A percentile compares a stretch with the other conserved stretches of the same genome.
Evolutionary conservation across 257 asterid genomes (phyloP).

Genomic region (Plectranthus barbatus): DNA sequence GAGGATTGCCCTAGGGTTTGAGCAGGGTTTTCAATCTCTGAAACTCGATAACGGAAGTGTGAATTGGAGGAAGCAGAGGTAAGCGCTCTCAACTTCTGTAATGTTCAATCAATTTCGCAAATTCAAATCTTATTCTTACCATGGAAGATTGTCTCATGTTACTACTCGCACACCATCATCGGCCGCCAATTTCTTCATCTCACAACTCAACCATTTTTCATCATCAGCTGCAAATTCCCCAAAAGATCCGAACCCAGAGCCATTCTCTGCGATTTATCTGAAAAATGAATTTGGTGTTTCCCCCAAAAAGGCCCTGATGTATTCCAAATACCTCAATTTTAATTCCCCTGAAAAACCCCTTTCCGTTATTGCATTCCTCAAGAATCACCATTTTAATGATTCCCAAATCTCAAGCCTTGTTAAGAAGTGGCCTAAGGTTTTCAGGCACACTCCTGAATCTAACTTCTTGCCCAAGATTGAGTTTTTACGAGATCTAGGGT

Average conservation of each 20-base stretch:
- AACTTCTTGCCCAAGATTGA: too few relatives aligned
- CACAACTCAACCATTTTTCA: not conserved
- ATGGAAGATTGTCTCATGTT: not conserved
- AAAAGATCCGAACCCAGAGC: not conserved
- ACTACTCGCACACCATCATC: too few relatives aligned
- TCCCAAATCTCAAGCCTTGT: too few relatives aligned
- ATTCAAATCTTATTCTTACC: not conserved
- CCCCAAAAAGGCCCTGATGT: too few relatives aligned
- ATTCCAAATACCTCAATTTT: too few relatives aligned
- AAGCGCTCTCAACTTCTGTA: not conserved
- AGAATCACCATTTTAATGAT: constrained; percentile 15
- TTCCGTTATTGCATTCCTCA: too few relatives aligned
- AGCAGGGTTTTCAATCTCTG: not conserved
- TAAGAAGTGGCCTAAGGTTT: not conserved
- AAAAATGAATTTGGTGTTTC: too few relatives aligned
- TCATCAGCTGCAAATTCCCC: not conserved
- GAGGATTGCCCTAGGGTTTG: too few relatives aligned
- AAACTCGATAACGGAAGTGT: not conserved
- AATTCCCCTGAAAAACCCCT: too few relatives aligned
- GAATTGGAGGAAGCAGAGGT: not conserved
- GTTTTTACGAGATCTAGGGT: too few relatives aligned
- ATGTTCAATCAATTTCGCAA: constrained; percentile 1
- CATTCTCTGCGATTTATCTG: too few relatives aligned
- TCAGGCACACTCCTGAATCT: not conserved
- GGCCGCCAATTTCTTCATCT: not conserved